Conservation (phyloP, 2,329 filamentous ascomycete species). For the Phaeosphaeriaceae sp. region DNA sequence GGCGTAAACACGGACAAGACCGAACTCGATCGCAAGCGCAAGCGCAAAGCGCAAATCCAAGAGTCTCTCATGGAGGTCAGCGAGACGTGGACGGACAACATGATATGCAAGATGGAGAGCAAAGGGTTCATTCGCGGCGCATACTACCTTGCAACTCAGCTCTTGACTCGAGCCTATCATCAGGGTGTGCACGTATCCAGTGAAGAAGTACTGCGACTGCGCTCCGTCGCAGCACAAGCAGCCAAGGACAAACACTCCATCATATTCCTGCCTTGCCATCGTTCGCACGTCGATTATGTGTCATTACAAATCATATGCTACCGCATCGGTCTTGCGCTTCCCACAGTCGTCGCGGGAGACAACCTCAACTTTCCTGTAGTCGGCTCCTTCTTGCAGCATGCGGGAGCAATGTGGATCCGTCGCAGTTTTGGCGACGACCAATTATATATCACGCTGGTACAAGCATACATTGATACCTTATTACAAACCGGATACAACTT, state of each 20-base stretch:
- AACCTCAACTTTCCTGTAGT: slow-evolving; percentile 95
- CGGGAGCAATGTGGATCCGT: slow-evolving; percentile 92
- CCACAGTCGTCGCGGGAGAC: slow-evolving; percentile 92
- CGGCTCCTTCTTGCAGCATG: slow-evolving; percentile 89
- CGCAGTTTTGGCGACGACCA: slow-evolving; percentile 91
- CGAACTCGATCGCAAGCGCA: slow-evolving; percentile 61
- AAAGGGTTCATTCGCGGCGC: slow-evolving; percentile 89
- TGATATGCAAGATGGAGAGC: slow-evolving; percentile 99
- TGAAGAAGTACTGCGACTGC: slow-evolving; percentile 85
- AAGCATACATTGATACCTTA: slow-evolving; percentile 92
- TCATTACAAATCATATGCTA: slow-evolving; percentile 96
- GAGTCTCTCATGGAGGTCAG: slow-evolving; percentile 78
- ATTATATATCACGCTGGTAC: slow-evolving; percentile 89
- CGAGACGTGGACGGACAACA: slow-evolving; percentile 85
- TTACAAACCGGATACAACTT: slow-evolving; percentile 92
- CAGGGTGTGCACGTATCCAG: slow-evolving; percentile 97
- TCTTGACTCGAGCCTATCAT: slow-evolving; percentile 91
- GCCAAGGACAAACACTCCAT: slow-evolving; percentile 91
- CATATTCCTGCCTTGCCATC: slow-evolving; percentile 92
- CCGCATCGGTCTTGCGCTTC: slow-evolving; percentile 84
- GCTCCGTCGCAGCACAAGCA: slow-evolving; percentile 82
- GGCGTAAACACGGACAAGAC: slow-evolving; percentile 53
- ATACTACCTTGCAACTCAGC: slow-evolving; percentile 87
- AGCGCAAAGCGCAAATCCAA: slow-evolving; percentile 74
- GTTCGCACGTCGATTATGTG: slow-evolving; percentile 96